Percentiles rank a stretch among this genome's conserved stretches.
Evolutionary conservation across 768 basidiomycete genomes (phyloP).

Genomic region (Leccinum subgranulosum): DNA sequence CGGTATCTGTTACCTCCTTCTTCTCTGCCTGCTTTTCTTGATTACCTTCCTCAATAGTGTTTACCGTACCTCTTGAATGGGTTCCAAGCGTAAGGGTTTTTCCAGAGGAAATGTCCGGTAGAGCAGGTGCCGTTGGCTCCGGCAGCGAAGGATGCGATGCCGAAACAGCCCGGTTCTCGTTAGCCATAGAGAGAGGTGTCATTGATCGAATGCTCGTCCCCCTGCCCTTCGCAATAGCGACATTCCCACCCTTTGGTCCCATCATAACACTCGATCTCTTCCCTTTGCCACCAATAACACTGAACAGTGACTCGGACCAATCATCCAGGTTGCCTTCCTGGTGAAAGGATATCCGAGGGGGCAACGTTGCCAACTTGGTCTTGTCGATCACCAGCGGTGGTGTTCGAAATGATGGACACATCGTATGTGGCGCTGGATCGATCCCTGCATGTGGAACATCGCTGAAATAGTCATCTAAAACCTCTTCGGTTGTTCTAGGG

Average conservation of each 20-base stretch:
- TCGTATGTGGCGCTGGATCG: conserved; percentile 5
- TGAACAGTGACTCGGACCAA: conserved; percentile 55
- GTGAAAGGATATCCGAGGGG: conserved; percentile 58
- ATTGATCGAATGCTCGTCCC: conserved; percentile 18
- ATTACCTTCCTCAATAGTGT: conserved; percentile 9
- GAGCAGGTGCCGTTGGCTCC: conserved; percentile 7
- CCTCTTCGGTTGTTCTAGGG: conserved; percentile 23
- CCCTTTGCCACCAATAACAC: conserved; percentile 40
- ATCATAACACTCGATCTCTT: conserved; percentile 13
- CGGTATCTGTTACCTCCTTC: background rate
- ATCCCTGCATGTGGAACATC: conserved; percentile 4
- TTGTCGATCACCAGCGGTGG: conserved; percentile 34
- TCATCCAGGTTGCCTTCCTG: conserved; percentile 45
- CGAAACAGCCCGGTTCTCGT: background rate
- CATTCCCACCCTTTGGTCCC: background rate
- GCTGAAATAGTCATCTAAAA: conserved; percentile 26
- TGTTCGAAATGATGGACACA: conserved; percentile 15
- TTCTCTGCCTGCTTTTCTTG: conserved; percentile 8
- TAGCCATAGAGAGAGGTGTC: background rate
- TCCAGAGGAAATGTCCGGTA: conserved; percentile 19
- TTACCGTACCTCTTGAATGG: conserved; percentile 3
- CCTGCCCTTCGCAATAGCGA: conserved; percentile 9
- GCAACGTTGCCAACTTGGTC: conserved; percentile 23
- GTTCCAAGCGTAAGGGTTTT: conserved; percentile 18
- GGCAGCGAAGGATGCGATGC: conserved; percentile 3